Base-by-base conservation (phyloP, 208 protist genomes). In the Angomonas deanei region DNA sequence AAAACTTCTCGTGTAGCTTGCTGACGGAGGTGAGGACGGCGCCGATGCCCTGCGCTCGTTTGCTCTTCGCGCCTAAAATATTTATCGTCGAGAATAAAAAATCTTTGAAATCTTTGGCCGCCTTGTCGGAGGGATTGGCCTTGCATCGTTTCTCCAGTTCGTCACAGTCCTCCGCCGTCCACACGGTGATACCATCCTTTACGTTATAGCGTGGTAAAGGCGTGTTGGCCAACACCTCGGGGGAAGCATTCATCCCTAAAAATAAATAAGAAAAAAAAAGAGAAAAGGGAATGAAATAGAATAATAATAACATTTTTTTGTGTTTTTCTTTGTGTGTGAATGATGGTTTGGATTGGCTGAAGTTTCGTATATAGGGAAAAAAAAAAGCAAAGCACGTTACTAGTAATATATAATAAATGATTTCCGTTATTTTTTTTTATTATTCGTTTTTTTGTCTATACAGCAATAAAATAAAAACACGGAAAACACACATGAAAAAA, bases 1-100 rank as follows among this genome's bases (percentile, higher is more conserved):
- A n/a, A 10, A 42, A 60, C 56, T 70, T 82, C 64, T 86, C 79
- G 36, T 71, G 68, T 15, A 91, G 67, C n/a, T 70, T 71, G n/a
- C 59, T 26, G 32, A 82, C 84, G 8, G 79, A 88, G 3, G 82
- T 92, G 36, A 93, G 77, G 1, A 76, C 72, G n/a, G 56, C 54
- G 28, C 80, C 76, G 23, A 92, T 64, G 23, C 55, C 68, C 74
- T 93, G 87, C 13, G 83, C 68, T 31, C 52, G 66, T 65, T 82
- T 73, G 54, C 80, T 91, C 32, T 74, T 74, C 28, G 49, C 54
- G 19, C 91, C 91, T 17, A 96, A 66, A 27, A 77, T 80, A 66
- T 96, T 82, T 36, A 96, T 89, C n/a, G 85, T 84, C 48, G 61
- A 66, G 56, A 72, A 89, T 23, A 96, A 62, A 39, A 39, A 58